A percentile compares a stretch with the other conserved stretches of the same genome.
Evolutionary conservation across 2,329 filamentous ascomycete genomes (phyloP).

Genomic region (Penicillium polonicum): DNA sequence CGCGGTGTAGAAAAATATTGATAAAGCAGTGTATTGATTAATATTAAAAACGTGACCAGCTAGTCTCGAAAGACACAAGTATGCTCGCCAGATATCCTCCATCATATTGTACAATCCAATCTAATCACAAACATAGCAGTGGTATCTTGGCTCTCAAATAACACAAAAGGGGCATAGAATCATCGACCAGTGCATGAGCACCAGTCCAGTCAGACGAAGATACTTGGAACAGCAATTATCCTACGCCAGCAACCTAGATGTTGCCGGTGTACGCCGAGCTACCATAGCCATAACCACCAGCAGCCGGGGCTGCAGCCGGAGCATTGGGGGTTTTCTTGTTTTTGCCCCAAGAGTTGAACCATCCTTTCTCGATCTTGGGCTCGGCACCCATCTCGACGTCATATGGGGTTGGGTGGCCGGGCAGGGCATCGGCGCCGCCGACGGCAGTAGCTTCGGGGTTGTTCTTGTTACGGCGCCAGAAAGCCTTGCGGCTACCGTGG

Average conservation of each 20-base stretch:
- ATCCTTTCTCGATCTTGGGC: slow-evolving; percentile 20
- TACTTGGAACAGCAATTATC: neutral
- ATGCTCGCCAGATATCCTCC: slow-evolving; percentile 11
- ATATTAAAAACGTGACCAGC: slow-evolving; percentile 3
- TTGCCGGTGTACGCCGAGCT: slow-evolving; percentile 36
- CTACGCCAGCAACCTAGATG: slow-evolving; percentile 16
- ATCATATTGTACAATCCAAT: slow-evolving; percentile 16
- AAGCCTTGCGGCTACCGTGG: slow-evolving; percentile 50
- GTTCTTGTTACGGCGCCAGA: slow-evolving; percentile 45
- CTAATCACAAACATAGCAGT: slow-evolving; percentile 16
- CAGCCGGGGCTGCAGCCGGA: slow-evolving; percentile 11
- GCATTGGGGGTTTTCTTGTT: slow-evolving; percentile 21
- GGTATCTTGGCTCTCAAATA: slow-evolving; percentile 21
- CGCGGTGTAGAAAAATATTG: too few relatives aligned
- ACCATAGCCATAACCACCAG: slow-evolving; percentile 32
- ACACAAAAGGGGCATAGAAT: slow-evolving; percentile 18
- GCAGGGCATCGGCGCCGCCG: slow-evolving; percentile 36
- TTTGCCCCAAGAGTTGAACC: slow-evolving; percentile 23
- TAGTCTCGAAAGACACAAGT: slow-evolving; percentile 2
- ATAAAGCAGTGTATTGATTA: slow-evolving; percentile 1
- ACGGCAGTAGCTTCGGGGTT: slow-evolving; percentile 35
- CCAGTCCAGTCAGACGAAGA: neutral
- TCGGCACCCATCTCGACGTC: slow-evolving; percentile 36
- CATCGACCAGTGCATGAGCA: slow-evolving; percentile 11
- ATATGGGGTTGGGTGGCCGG: slow-evolving; percentile 39